A percentile compares a stretch with the other conserved stretches of the same genome.
Conservation (phyloP, 1,284 basidiomycete species). For the Boletus mariae region DNA sequence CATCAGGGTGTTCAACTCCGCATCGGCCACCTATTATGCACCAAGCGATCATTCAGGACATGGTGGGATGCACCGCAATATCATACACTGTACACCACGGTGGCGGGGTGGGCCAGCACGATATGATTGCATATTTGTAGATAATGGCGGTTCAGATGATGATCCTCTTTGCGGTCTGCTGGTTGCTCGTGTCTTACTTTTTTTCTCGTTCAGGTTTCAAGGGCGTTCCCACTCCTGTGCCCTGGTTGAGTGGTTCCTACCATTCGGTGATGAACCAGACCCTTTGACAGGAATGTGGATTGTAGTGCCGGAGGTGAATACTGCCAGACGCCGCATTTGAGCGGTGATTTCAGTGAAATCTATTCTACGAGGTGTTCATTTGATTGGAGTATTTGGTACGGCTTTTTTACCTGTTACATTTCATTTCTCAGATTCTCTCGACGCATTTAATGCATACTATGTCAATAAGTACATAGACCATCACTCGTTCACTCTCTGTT, state of each 20-base stretch:
- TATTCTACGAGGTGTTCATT: background rate
- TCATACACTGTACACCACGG: constrained; percentile 23
- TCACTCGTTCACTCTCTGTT: background rate
- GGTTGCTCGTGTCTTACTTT: background rate
- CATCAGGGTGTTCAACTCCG: background rate
- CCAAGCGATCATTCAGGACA: constrained; percentile 30
- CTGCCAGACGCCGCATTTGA: background rate
- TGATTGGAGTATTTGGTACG: background rate
- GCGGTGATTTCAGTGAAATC: background rate
- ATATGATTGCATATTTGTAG: constrained; percentile 28
- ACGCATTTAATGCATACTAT: constrained; percentile 1
- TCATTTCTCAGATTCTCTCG: background rate
- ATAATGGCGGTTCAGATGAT: constrained; percentile 8
- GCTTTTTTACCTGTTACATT: background rate
- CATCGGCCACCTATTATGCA: constrained; percentile 10
- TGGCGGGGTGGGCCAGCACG: constrained; percentile 18
- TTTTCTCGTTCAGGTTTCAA: background rate
- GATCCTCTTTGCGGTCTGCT: background rate
- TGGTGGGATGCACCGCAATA: constrained; percentile 29
- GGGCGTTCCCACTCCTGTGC: background rate
- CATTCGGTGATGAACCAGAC: background rate
- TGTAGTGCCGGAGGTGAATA: background rate
- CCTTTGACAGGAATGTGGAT: background rate
- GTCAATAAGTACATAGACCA: constrained; percentile 6
- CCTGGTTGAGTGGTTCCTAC: background rate